Base-by-base conservation (phyloP, 352 stramenopile species). In the Globisporangium paddicum region DNA sequence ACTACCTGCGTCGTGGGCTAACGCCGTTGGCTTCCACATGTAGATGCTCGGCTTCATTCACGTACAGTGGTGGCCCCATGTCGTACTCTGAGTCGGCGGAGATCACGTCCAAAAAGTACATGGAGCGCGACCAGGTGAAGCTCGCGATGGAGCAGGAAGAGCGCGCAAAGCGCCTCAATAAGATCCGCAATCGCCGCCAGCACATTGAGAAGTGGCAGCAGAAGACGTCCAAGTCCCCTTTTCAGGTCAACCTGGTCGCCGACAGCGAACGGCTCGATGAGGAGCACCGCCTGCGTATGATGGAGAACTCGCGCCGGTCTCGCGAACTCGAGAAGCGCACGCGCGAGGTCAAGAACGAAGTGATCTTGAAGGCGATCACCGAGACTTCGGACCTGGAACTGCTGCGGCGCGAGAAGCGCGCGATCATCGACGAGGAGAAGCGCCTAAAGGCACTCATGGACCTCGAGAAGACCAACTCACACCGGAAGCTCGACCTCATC, bases 351-450 rank as follows among this genome's bases (percentile, higher is more conserved):
- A 98, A 98, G 55, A 96, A 90, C 55, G 89, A 97, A 54, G 96
- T 98, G 28, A 97, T 98, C 51, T 44, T 98, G 0, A 96, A 96
- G 61, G 89, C 89, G 5, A 66, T 97, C 11, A 90, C 85, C 0
- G 90, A 98, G 61, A 88, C 80, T 18, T 89, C 84, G 1, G 93
- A 98, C 59, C 67, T 98, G 7, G 93, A 98, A 51, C 68, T 91
- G 26, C 66, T 98, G 40, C 86, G 93, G 1, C 79, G 84, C 38
- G 93, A 98, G 64, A 98, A 98, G 80, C 81, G 92, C 21, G 90
- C 92, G 5, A 98, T 98, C 59, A 89, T 98, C 34, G 86, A 97
- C 55, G 93, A 98, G 67, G 93, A 98, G 71, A 90, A 92, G 54
- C 86, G 93, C 2, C 62, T 98, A 35, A 97, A 97, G 62, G 93